Percentiles rank a stretch among this genome's conserved stretches.
phyloP scores from a whole-genome alignment of 495 filamentous ascomycete species.

The Hypoxylon fragiforme region DNA sequence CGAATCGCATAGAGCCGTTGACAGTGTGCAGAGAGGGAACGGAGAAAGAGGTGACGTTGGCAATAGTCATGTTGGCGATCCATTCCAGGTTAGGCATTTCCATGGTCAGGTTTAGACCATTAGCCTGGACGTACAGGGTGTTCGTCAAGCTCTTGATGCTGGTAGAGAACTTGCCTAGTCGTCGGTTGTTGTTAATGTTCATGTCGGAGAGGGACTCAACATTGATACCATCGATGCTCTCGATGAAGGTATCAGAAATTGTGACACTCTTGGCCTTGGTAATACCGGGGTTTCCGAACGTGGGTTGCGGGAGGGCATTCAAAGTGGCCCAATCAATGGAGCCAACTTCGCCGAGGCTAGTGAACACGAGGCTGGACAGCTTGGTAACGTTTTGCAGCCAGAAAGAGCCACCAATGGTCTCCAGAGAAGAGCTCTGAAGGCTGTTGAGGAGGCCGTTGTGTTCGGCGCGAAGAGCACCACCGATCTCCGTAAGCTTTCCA shows the following conservation, averaged over 20 bases:
- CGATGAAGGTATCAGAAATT: constrained; percentile 83
- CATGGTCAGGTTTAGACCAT: constrained; percentile 60
- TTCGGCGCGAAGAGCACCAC: constrained; percentile 65
- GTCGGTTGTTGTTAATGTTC: constrained; percentile 80
- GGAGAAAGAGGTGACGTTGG: constrained; percentile 73
- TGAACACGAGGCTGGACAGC: constrained; percentile 65
- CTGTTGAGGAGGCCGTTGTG: constrained; percentile 62
- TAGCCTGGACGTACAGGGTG: constrained; percentile 66
- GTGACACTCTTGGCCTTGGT: constrained; percentile 63
- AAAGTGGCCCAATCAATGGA: constrained; percentile 72
- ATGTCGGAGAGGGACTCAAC: constrained; percentile 63
- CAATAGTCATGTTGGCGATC: constrained; percentile 84
- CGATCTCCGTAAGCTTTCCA: constrained; percentile 61
- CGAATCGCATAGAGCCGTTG: constrained; percentile 81
- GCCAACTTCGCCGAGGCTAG: constrained; percentile 63
- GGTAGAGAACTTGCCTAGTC: constrained; percentile 69
- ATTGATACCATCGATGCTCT: constrained; percentile 75
- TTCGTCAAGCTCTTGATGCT: constrained; percentile 69
- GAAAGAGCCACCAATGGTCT: constrained; percentile 64
- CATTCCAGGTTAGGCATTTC: constrained; percentile 74
- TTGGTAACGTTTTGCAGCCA: constrained; percentile 64
- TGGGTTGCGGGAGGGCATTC: constrained; percentile 66
- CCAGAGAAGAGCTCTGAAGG: constrained; percentile 53
- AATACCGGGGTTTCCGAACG: constrained; percentile 64
- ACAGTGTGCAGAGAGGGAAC: constrained; percentile 77